Evolutionary conservation across 2,329 filamentous ascomycete species (phyloP), one percentile per base, ranked within the genome.

Genomic region (Alternaria arborescens): DNA sequence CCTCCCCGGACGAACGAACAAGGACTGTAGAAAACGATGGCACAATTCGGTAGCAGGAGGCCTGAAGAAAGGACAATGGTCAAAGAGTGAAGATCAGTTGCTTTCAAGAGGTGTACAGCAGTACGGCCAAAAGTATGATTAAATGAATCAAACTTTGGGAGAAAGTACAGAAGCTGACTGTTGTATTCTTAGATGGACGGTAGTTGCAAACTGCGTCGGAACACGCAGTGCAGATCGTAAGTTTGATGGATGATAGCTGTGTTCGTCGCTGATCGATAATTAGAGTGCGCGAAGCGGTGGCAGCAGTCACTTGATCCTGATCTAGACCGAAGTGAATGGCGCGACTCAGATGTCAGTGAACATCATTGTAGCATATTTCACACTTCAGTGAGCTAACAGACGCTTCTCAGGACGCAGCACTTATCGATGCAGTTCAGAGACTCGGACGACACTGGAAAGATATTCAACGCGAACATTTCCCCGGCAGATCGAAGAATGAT

Each of bases 271-370:
- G 28, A 55, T 41, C 14, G 20, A 11, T 11, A 7, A 62, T n/a
- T 36, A 82, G 80, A 83, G 70, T 82, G 81, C 61, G 79, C 81
- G n/a, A 82, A 83, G 62, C 72, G 81, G 43, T 83, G 81, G 81
- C 79, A 81, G 44, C 79, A 81, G 28, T 79, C 76, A 8, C 75
- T 82, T 2, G 79, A 82, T 60, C 81, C 81, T 4, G 72, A 75
- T 20, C 68, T 83, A 51, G 73, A 80, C 58, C 77, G 74, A 34
- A 79, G 74, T 47, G 75, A 78, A 57, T 80, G 79, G 78, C 70
- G 67, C 10, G 72, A 76, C 8, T 54, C 66, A n/a, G 78, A 81
- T 58, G 78, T 76, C 58, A 65, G 69, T 59, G 12, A 20, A 38
- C 8, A 46, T 20, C 57, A 58, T 48, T 30, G 12, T 50, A 32